Percentiles rank a stretch among this genome's conserved stretches.
These are phyloP conservation scores for Quercus lobata DNA, from an alignment of 331 rosid genomes.

Conservation along the genomic window DNA sequence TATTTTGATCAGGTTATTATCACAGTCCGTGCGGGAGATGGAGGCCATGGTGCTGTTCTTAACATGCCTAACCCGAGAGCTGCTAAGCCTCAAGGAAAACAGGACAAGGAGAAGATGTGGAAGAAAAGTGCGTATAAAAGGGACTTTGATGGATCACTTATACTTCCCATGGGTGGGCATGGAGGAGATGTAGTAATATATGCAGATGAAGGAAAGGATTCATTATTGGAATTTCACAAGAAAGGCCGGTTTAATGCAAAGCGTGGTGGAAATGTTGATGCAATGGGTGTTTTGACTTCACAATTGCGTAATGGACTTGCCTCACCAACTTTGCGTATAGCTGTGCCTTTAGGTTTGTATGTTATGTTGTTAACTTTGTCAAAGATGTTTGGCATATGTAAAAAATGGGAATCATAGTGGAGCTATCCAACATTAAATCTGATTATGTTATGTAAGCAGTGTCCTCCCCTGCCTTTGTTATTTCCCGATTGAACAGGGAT, in stretches of 20 bases:
- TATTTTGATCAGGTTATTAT: conserved; percentile 76
- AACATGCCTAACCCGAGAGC: conserved; percentile 33
- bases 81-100: conserved; percentile 30
- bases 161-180: conserved; percentile 77
- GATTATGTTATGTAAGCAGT: background rate
- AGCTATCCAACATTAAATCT: background rate
- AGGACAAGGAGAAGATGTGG: conserved; percentile 38
- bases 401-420: conserved; percentile 3
- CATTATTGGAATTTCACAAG: conserved; percentile 62
- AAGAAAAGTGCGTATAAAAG: conserved; percentile 54
- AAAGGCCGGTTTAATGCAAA: conserved; percentile 52
- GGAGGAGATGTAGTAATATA: conserved; percentile 85
- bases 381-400: background rate
- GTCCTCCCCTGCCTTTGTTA: background rate
- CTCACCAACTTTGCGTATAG: conserved; percentile 72
- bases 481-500: background rate
- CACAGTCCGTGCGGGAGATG: conserved; percentile 88
- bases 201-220: conserved; percentile 67
- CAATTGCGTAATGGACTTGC: conserved; percentile 53
- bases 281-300: conserved; percentile 76
- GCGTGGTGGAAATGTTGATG: conserved; percentile 86
- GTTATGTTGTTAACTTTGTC: background rate
- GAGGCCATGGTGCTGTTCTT: conserved; percentile 80
- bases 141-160: conserved; percentile 77
- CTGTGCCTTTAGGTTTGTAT: conserved; percentile 93